Evolutionary conservation across 1,284 basidiomycete genomes (phyloP), one percentile per base, ranked within the genome.

Genomic region (Meira miltonrushii): DNA sequence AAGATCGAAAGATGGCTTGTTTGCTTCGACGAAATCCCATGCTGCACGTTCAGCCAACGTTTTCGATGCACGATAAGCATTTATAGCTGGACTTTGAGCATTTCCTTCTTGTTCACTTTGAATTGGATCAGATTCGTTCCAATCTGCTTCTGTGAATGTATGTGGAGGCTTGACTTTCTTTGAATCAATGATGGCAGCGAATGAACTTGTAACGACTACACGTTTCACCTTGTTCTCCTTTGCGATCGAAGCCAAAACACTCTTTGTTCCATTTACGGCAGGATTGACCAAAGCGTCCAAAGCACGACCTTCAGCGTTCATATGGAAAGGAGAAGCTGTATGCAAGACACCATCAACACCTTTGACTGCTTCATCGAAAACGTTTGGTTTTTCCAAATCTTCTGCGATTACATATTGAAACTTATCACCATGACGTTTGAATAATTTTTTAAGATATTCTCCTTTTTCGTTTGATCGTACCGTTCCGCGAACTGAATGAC

Each of bases 301-400:
- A 13, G 58, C 58, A 33, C 79, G 79, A 52, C 70, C 68, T 40
- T 72, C 58, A 52, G 68, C 41, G 54, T 72, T 65, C 43, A 68
- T 66, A 54, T 72, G 79, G 82, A 80, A 81, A 4, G 84, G 85
- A 2, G 83, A 84, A 0, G 84, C 85, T 3, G 81, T 84, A 74
- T 86, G 85, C 38, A 79, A 80, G 33, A 88, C 84, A 5, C 81
- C 86, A 62, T 85, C 83, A 0, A 88, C 83, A 1, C 81, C 86
- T 71, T 85, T 84, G 39, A 88, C 85, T 1, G 85, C 85, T 44
- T 86, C 84, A 67, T 88, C 86, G 65, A 88, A 88, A 2, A 84
- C 85, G n/a, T 84, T 84, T 9, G 83, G 82, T 79, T 82, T 77
- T 12, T 81, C 82, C 68, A 86, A 84, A 71, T 86, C 85, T 46